Evolutionary conservation across 2,329 filamentous ascomycete species (phyloP).

Genomic region (Fusarium subtropicale): DNA sequence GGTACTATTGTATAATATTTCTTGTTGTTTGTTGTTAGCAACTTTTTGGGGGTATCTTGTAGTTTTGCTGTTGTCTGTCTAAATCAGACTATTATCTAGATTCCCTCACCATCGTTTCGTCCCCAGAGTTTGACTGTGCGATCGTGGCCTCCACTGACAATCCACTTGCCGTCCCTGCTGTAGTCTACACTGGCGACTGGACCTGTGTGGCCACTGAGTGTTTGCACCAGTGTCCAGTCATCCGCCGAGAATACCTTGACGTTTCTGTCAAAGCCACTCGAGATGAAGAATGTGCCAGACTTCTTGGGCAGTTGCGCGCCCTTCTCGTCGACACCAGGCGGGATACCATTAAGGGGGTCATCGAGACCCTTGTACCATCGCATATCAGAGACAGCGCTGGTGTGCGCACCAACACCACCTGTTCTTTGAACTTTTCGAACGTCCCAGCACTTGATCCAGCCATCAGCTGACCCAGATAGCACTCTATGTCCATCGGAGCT

Average conservation of each 20-base stretch:
- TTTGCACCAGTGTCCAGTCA: conserved; percentile 92
- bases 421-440: conserved; percentile 86
- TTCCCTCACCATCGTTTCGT: conserved; percentile 76
- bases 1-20: not conserved
- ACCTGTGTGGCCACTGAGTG: conserved; percentile 88
- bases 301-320: conserved; percentile 80
- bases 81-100: conserved; percentile 51
- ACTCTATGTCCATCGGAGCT: conserved; percentile 90
- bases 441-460: conserved; percentile 99
- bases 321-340: conserved; percentile 72
- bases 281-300: conserved; percentile 91
- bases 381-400: conserved; percentile 90
- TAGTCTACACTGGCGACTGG: conserved; percentile 93
- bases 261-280: conserved; percentile 91
- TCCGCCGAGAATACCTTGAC: conserved; percentile 97
- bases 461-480: conserved; percentile 90
- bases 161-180: conserved; percentile 87
- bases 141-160: conserved; percentile 94
- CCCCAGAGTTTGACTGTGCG: conserved; percentile 97
- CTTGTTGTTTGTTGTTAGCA: conserved; percentile 15
- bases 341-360: conserved; percentile 72
- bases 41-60: conserved; percentile 44
- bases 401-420: conserved; percentile 90
- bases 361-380: conserved; percentile 93
- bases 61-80: conserved; percentile 33